phyloP scores from a whole-genome alignment of 768 basidiomycete genomes.

The Tylopilus subfusipes region DNA sequence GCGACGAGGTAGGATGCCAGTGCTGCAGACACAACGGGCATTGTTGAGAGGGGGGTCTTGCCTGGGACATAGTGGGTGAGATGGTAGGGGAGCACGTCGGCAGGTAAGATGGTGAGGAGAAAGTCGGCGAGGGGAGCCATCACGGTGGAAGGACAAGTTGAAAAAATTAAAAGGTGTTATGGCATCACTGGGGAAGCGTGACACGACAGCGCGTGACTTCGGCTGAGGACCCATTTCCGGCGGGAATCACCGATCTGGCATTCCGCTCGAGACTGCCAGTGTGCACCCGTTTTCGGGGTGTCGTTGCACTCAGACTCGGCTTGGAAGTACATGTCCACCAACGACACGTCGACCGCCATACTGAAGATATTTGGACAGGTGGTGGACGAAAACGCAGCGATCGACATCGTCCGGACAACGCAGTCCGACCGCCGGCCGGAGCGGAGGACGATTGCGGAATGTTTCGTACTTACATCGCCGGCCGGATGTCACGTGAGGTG shows the following conservation, averaged over 20 bases:
- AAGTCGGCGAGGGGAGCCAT: slow-evolving; percentile 77
- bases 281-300: no score
- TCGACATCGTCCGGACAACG: no score
- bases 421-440: no score
- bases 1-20: slow-evolving; percentile 80
- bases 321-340: no score
- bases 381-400: no score
- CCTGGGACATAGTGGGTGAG: slow-evolving; percentile 52
- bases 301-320: no score
- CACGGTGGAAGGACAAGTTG: slow-evolving; percentile 29
- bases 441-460: no score
- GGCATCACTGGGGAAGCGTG: slow-evolving; percentile 26
- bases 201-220: slow-evolving; percentile 19
- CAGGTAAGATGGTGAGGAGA: slow-evolving; percentile 55
- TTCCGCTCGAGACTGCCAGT: no score
- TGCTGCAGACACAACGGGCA: slow-evolving; percentile 60
- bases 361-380: no score
- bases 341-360: no score
- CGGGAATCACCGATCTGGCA: no score
- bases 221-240: neutral
- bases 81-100: slow-evolving; percentile 36
- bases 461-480: no score
- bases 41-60: slow-evolving; percentile 56
- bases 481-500: slow-evolving; percentile 29
- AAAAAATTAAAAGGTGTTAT: slow-evolving; percentile 27